Base-by-base conservation (phyloP, 1,284 basidiomycete species). In the Caloboletus inedulis region DNA sequence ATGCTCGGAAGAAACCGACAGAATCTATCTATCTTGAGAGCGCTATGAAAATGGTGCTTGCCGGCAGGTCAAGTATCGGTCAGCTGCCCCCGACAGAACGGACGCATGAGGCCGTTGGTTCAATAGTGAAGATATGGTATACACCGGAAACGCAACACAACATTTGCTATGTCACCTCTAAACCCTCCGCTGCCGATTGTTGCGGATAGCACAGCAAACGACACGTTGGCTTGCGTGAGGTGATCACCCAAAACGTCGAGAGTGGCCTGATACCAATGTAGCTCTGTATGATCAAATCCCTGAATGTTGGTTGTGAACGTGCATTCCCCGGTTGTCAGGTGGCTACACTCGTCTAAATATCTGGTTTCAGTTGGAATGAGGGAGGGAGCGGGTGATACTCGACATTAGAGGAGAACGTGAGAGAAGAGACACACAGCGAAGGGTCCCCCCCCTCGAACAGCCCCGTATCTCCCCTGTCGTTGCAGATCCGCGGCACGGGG, bases 191-290 rank as follows among this genome's bases (percentile, higher is more conserved):
- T 66, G 0, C 75, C 72, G 23, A 77, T 66, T 5, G 56, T 59
- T 36, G 57, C 57, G 2, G 73, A 63, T 0, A 74, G 75, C n/a
- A 75, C 75, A 3, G 74, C 74, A 50, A 77, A 77, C 7, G 74
- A 76, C 72, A 77, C 75, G 50, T 77, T 77, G 33, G 69, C 73
- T 21, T 62, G 54, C 31, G 62, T 63, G 60, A 74, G 69, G 36
- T 70, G 71, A 40, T 70, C 70, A 4, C 73, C 73, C 72, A 73
- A 75, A 16, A 76, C 73, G 51, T 71, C 65, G 52, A 76, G 56
- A 44, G 61, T 59, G 16, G 72, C 73, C 40, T 59, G 62, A 61
- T 74, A 76, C 58, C 62, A 73, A 31, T 62, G 60, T n/a, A 56
- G 61, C 41, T 63, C 60, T 19, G 64, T 62, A 3, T 46, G 31